A percentile compares a stretch with the other conserved stretches of the same genome.
Evolutionary conservation across 192 early-diverging fungal species (phyloP).

Genomic region (Phycomyces nitens): DNA sequence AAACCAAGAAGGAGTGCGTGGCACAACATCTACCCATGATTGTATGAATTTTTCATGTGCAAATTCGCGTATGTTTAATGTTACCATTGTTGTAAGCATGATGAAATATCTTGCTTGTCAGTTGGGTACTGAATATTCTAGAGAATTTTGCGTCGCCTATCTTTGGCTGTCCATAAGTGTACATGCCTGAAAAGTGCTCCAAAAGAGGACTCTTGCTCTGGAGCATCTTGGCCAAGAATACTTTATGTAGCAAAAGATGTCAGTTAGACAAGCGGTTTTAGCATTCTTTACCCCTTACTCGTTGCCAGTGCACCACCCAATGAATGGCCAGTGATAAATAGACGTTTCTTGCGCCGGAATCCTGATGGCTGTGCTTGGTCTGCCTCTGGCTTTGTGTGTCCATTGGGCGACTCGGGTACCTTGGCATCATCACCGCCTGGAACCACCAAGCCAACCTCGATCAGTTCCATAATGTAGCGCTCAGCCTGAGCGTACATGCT

Average conservation of each 20-base stretch:
- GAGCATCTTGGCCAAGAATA: slow-evolving; percentile 53
- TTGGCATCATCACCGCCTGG: background rate
- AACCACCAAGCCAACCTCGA: slow-evolving; percentile 1
- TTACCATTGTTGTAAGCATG: slow-evolving; percentile 55
- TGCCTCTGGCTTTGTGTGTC: slow-evolving; percentile 4
- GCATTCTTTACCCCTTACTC: slow-evolving; percentile 24
- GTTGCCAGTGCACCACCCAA: slow-evolving; percentile 48
- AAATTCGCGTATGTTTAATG: background rate
- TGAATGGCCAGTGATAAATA: slow-evolving; percentile 54
- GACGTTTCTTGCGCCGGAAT: slow-evolving; percentile 26
- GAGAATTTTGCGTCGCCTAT: slow-evolving; percentile 49
- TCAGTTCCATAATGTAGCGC: slow-evolving; percentile 22
- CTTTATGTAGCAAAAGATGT: slow-evolving; percentile 4
- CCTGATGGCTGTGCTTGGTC: background rate
- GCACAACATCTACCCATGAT: slow-evolving; percentile 6
- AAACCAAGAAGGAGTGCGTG: slow-evolving; percentile 16
- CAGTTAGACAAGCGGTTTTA: background rate
- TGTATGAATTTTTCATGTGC: background rate
- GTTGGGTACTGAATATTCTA: slow-evolving; percentile 39
- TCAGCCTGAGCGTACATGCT: slow-evolving; percentile 46
- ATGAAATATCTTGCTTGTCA: slow-evolving; percentile 53
- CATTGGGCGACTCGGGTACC: background rate
- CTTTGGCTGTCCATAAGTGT: slow-evolving; percentile 51
- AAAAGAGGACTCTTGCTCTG: slow-evolving; percentile 44
- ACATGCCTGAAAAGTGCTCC: slow-evolving; percentile 48